Percentiles rank a stretch among this genome's conserved stretches.
Conservation (phyloP, 1,284 basidiomycete genomes). For the Psilocybe mexicana region DNA sequence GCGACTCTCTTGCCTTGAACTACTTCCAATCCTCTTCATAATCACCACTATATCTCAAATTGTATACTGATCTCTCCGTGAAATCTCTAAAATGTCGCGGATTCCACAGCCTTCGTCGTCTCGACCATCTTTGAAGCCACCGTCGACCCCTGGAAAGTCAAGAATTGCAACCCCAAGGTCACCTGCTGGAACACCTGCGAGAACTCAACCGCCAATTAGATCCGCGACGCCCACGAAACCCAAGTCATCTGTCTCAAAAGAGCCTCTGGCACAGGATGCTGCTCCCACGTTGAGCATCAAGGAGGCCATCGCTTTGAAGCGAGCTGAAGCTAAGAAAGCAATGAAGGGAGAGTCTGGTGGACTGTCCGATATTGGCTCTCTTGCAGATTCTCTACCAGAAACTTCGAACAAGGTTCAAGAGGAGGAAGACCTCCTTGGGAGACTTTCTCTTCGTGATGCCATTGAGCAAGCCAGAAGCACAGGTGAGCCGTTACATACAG, state of each 20-base stretch:
- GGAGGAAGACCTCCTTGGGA: constrained; percentile 62
- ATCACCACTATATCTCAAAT: background rate
- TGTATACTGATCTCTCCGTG: background rate
- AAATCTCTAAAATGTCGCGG: constrained; percentile 43
- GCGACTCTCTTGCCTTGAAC: too few species aligned
- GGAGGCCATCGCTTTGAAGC: constrained; percentile 72
- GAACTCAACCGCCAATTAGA: constrained; percentile 38
- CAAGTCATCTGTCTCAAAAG: constrained; percentile 14
- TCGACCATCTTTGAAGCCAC: constrained; percentile 36
- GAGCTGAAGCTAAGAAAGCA: constrained; percentile 72
- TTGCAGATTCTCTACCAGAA: constrained; percentile 42
- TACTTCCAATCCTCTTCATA: background rate
- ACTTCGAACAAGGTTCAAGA: constrained; percentile 31
- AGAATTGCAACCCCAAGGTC: constrained; percentile 24
- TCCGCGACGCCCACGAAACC: constrained; percentile 37
- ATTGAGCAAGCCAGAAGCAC: constrained; percentile 76
- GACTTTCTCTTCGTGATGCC: constrained; percentile 69
- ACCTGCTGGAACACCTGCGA: constrained; percentile 31
- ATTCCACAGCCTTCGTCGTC: constrained; percentile 47
- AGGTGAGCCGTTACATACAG: constrained; percentile 48
- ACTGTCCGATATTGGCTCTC: constrained; percentile 33
- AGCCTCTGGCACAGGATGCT: constrained; percentile 14
- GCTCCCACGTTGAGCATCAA: constrained; percentile 53
- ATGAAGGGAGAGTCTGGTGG: constrained; percentile 30
- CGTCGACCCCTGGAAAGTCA: constrained; percentile 36